Base-by-base conservation (phyloP, 1,139 yeast species). In the Sugiyamaella sp. region DNA sequence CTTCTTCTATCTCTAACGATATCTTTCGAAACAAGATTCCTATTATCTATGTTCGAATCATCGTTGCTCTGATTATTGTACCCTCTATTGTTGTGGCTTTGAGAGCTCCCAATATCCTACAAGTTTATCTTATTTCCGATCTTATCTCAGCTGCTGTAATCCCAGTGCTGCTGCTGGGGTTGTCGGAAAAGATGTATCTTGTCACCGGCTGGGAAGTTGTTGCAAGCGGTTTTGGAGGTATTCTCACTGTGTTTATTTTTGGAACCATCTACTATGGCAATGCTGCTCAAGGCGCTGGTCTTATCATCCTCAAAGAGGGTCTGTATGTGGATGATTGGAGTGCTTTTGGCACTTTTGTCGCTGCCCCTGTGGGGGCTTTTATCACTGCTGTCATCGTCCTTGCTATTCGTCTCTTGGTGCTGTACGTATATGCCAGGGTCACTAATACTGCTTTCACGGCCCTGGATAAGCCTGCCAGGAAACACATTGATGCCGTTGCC, bases 271-370 rank as follows among this genome's bases (percentile, higher is more conserved):
- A 89, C 73, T 89, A 85, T 66, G 79, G 75, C 41, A 72, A 74
- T 64, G 93, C 96, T 5, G 69, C 73, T 55, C 86, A 84, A 57
- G 98, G 97, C 61, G 97, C 87, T n/a, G 78, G 79, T 59, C 76
- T 90, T 47, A 69, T 86, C 55, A 77, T 90, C 56, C 72, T 86
- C 46, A 81, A 87, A 81, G 82, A 89, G 60, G 97, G 97, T 50
- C 73, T 91, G 39, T 91, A 91, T 67, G 75, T 79, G 57, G 81
- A 79, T 53, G 97, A 91, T 68, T 91, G 97, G 97, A 89, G 95
- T 64, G 84, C 96, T 0, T 91, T 90, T 72, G 97, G 96, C 27
- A 97, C 97, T 1, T 90, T 90, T 71, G 95, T 88, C 4, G 87
- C 85, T 60, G 95, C 97, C 1, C 97, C 97, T 3, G 78, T 85